A percentile compares a stretch with the other conserved stretches of the same genome.
phyloP scores from a whole-genome alignment of 306 rosid species.

The Lathyrus sativus region DNA sequence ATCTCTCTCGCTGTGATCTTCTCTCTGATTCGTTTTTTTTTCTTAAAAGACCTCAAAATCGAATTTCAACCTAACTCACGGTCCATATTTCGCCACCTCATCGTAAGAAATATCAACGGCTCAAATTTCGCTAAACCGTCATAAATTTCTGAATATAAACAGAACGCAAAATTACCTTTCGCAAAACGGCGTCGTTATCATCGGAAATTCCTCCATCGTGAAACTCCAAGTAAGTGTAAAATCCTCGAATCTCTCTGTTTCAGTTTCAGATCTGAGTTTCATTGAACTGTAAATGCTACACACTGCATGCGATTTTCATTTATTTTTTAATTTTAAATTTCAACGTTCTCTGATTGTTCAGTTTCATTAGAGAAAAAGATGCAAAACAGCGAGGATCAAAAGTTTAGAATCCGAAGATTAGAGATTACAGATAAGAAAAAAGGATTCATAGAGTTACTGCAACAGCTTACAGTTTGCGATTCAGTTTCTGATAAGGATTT shows the following conservation, averaged over 20 bases:
- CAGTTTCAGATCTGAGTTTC: not conserved
- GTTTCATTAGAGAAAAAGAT: constrained; percentile 31
- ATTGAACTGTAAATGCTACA: not conserved
- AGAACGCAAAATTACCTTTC: not conserved
- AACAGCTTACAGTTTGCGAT: constrained; percentile 73
- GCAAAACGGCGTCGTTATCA: not conserved
- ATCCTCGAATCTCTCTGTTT: not conserved
- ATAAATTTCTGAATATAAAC: not conserved
- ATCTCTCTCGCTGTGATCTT: constrained; percentile 28
- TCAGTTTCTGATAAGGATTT: constrained; percentile 65
- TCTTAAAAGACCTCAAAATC: not conserved
- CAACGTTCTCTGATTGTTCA: not conserved
- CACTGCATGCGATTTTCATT: not conserved
- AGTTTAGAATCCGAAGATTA: constrained; percentile 50
- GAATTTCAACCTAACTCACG: not conserved
- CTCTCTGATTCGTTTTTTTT: not conserved
- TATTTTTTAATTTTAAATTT: not conserved
- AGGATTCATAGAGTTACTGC: constrained; percentile 68
- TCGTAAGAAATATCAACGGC: constrained; percentile 6
- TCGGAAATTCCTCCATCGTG: not conserved
- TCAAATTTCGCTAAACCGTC: not conserved
- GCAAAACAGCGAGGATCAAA: constrained; percentile 43
- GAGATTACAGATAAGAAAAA: constrained; percentile 71
- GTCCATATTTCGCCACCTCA: constrained; percentile 32
- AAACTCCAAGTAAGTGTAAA: not conserved